phyloP scores from a whole-genome alignment of 257 asterid species.

The Solanum chilense region DNA sequence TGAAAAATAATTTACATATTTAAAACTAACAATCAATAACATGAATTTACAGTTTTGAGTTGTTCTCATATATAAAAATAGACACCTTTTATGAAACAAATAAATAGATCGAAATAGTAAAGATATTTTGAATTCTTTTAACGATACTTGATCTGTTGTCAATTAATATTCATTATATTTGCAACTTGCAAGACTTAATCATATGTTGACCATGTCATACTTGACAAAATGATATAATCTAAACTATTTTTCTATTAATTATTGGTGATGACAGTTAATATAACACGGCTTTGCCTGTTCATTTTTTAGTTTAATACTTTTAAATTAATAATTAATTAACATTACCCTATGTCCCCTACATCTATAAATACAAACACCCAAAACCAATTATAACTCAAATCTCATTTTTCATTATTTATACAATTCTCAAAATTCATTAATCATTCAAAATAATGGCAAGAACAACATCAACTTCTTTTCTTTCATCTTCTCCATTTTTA shows the following conservation, averaged over 20 bases:
- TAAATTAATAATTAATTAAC: neutral
- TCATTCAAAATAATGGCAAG: constrained; percentile 3
- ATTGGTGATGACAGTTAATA: neutral
- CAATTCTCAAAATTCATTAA: neutral
- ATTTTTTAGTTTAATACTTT: neutral
- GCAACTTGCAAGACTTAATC: neutral
- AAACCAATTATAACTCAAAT: neutral
- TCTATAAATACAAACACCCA: neutral
- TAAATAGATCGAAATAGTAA: neutral
- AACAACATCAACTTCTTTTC: neutral
- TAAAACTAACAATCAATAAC: neutral
- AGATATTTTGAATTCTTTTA: neutral
- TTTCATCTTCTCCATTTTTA: neutral
- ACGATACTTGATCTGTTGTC: rapidly evolving
- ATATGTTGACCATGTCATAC: neutral
- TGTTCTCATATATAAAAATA: neutral
- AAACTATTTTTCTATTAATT: neutral
- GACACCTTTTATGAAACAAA: neutral
- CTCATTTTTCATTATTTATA: neutral
- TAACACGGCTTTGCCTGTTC: constrained; percentile 9
- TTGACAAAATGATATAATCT: neutral
- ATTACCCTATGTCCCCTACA: neutral
- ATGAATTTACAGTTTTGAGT: neutral
- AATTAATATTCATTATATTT: neutral
- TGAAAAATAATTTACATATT: neutral